phyloP scores from a whole-genome alignment of 1,139 yeast genomes.

The Wickerhamomyces sp. region DNA sequence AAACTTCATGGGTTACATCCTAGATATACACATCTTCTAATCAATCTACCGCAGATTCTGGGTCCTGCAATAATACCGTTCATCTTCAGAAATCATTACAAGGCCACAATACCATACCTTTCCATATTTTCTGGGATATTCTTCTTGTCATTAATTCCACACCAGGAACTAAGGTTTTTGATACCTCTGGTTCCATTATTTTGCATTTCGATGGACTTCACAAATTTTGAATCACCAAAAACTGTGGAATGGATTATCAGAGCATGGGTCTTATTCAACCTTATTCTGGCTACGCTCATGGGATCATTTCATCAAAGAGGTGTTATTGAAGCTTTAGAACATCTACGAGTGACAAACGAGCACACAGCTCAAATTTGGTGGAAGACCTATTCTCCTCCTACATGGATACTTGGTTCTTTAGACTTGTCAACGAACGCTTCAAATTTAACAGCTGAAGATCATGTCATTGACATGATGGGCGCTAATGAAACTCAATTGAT shows the following conservation, averaged over 20 bases:
- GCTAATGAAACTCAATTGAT: constrained; percentile 25
- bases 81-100: constrained; percentile 24
- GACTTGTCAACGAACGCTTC: constrained; percentile 8
- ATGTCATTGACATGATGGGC: constrained; percentile 36
- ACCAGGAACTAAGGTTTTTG: constrained; percentile 87
- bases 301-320: constrained; percentile 92
- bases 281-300: constrained; percentile 56
- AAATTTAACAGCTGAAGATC: constrained; percentile 20
- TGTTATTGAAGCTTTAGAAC: constrained; percentile 59
- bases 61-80: constrained; percentile 70
- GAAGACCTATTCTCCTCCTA: constrained; percentile 92
- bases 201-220: constrained; percentile 55
- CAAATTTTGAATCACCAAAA: constrained; percentile 23
- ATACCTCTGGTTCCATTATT: constrained; percentile 72
- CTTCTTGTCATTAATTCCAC: constrained; percentile 70
- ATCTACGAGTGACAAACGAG: constrained; percentile 24
- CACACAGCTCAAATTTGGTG: constrained; percentile 65
- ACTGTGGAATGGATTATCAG: constrained; percentile 27
- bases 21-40: constrained; percentile 62
- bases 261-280: constrained; percentile 65
- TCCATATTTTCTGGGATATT: constrained; percentile 59
- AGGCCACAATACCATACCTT: constrained; percentile 41
- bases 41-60: constrained; percentile 73
- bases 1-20: constrained; percentile 83
- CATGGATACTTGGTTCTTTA: constrained; percentile 65